phyloP scores from a whole-genome alignment of 2,329 filamentous ascomycete species.

The Alternaria arbusti region DNA sequence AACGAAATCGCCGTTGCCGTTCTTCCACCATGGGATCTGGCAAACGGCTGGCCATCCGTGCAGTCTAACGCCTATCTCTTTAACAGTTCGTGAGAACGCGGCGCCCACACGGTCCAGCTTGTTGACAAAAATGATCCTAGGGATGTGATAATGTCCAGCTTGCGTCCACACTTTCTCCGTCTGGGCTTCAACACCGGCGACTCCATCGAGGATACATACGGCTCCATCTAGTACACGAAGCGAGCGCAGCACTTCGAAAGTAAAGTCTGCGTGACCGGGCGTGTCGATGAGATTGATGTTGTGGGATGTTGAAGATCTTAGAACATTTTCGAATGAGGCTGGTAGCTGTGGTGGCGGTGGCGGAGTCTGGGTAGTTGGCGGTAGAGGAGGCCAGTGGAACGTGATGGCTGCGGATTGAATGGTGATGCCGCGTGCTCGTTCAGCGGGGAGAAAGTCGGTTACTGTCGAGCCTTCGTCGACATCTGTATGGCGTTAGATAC shows the following conservation, averaged over 20 bases:
- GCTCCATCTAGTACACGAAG: slow-evolving; percentile 86
- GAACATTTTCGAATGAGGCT: slow-evolving; percentile 34
- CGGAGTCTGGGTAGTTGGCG: slow-evolving; percentile 43
- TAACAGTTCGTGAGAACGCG: slow-evolving; percentile 81
- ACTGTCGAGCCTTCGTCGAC: slow-evolving; percentile 97
- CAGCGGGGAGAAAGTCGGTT: slow-evolving; percentile 93
- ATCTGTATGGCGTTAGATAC: slow-evolving; percentile 56
- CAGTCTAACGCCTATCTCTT: slow-evolving; percentile 81
- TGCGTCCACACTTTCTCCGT: slow-evolving; percentile 97
- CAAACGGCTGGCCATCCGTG: slow-evolving; percentile 88
- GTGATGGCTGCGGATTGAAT: slow-evolving; percentile 98
- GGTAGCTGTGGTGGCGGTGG: slow-evolving; percentile 36
- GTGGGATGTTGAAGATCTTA: slow-evolving; percentile 63
- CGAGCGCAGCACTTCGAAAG: slow-evolving; percentile 93
- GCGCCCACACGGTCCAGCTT: slow-evolving; percentile 86
- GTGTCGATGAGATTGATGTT: slow-evolving; percentile 74
- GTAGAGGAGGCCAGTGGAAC: slow-evolving; percentile 82
- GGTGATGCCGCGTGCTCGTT: slow-evolving; percentile 90
- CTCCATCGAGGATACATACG: slow-evolving; percentile 90
- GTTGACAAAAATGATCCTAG: slow-evolving; percentile 81
- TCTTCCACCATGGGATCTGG: slow-evolving; percentile 93
- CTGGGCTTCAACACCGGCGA: slow-evolving; percentile 94
- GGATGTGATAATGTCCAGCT: slow-evolving; percentile 83
- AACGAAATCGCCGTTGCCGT: slow-evolving; percentile 72
- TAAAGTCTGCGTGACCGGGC: slow-evolving; percentile 95